These are phyloP conservation scores for Tetrapisispora taiwanensis DNA, from an alignment of 805 yeast genomes.

Conservation along the genomic window DNA sequence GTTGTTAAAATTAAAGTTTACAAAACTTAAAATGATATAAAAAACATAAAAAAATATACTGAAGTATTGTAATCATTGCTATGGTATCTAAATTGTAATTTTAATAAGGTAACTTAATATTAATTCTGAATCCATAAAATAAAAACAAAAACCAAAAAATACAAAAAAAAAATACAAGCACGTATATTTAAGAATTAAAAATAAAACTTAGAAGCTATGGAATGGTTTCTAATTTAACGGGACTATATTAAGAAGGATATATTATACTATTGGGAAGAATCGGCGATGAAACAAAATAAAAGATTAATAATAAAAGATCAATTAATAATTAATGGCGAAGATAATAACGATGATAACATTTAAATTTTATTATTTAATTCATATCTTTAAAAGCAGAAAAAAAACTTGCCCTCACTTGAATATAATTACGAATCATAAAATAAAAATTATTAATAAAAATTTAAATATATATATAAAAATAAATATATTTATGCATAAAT, in stretches of 20 bases:
- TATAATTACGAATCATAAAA: conserved; percentile 1
- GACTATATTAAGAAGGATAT: neutral
- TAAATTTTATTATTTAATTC: neutral
- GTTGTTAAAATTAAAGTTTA: neutral
- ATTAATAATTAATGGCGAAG: neutral
- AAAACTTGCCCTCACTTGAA: neutral
- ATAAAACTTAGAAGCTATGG: neutral
- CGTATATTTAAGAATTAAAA: neutral
- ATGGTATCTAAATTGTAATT: neutral
- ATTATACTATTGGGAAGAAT: neutral
- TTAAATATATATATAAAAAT: neutral
- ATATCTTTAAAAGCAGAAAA: neutral
- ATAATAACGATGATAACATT: neutral
- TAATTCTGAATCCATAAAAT: neutral
- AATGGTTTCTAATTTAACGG: neutral
- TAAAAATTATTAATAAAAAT: too few relatives aligned
- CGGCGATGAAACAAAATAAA: too few relatives aligned
- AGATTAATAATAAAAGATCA: neutral
- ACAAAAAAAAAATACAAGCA: too few relatives aligned
- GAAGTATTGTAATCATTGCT: neutral
- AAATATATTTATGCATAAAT: neutral
- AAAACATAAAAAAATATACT: too few relatives aligned
- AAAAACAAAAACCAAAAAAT: too few relatives aligned
- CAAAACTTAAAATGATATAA: too few relatives aligned
- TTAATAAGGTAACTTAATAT: neutral